Conservation (phyloP, 2,329 filamentous ascomycete genomes). For the Verticillium longisporum region DNA sequence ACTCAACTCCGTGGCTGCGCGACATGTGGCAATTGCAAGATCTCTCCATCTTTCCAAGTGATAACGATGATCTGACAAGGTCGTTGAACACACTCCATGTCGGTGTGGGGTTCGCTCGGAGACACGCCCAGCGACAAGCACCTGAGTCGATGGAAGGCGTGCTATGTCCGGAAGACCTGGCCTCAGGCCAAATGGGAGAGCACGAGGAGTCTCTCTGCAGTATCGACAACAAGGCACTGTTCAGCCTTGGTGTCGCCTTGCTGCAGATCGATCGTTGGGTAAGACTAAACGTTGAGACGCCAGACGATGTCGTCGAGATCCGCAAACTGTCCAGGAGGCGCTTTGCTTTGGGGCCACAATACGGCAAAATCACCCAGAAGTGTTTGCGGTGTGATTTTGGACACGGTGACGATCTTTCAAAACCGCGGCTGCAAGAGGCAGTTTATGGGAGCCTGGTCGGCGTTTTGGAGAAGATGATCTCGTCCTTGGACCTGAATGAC, state of each 20-base stretch:
- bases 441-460: conserved; percentile 6
- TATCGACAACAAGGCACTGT: conserved; percentile 16
- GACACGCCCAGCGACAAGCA: background rate
- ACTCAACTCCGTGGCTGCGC: conserved; percentile 4
- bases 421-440: conserved; percentile 5
- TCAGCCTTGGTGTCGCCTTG: conserved; percentile 19
- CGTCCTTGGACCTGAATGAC: conserved; percentile 2
- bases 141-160: background rate
- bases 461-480: conserved; percentile 9
- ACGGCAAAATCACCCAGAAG: conserved; percentile 16
- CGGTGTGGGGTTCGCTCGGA: background rate
- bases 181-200: background rate
- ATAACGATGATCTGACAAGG: background rate
- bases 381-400: conserved; percentile 19
- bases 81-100: conserved; percentile 1
- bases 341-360: conserved; percentile 11
- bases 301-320: conserved; percentile 13
- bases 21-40: conserved; percentile 4
- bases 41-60: conserved; percentile 2
- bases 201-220: conserved; percentile 10
- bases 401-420: conserved; percentile 3
- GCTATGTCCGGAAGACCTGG: background rate
- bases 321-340: conserved; percentile 9
- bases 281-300: conserved; percentile 6
- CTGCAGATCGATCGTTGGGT: conserved; percentile 18